Conservation (phyloP, 2,329 filamentous ascomycete species). For the Talaromyces sp. region DNA sequence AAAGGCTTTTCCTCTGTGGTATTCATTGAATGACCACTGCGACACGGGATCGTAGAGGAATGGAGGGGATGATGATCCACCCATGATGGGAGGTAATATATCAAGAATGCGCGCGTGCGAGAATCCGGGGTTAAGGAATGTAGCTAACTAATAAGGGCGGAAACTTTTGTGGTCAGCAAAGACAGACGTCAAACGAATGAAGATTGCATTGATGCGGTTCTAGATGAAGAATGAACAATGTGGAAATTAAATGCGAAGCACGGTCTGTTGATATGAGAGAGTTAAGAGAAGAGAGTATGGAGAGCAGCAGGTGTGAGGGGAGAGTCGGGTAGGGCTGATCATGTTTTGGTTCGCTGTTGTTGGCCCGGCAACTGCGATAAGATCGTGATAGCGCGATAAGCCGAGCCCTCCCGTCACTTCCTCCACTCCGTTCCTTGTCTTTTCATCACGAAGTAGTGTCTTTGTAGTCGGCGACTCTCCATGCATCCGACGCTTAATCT, state of each 20-base stretch:
- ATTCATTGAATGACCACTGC: constrained; percentile 51
- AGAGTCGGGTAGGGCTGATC: constrained; percentile 5
- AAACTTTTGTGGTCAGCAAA: neutral
- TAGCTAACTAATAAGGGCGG: neutral
- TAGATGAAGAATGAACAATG: neutral
- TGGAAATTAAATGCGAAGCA: neutral
- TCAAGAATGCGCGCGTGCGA: constrained; percentile 37
- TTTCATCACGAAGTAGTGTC: neutral
- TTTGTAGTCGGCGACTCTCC: no score
- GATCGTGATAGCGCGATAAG: constrained; percentile 3
- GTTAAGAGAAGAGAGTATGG: constrained; percentile 17
- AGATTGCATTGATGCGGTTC: constrained; percentile 22
- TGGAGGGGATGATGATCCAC: constrained; percentile 57
- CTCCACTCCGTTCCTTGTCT: no score
- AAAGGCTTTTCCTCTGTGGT: constrained; percentile 56
- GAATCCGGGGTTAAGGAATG: constrained; percentile 20
- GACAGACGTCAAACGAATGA: constrained; percentile 20
- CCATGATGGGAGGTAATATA: constrained; percentile 37
- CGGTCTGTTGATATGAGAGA: constrained; percentile 20
- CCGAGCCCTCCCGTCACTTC: constrained; percentile 1
- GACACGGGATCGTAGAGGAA: constrained; percentile 67
- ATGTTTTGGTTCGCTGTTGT: constrained; percentile 15
- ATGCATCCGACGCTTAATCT: neutral
- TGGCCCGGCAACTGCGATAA: constrained; percentile 17
- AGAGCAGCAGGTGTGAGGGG: constrained; percentile 6